These are phyloP conservation scores for Zygosaccharomyces lentus DNA, from an alignment of 805 yeast species.

Conservation along the genomic window DNA sequence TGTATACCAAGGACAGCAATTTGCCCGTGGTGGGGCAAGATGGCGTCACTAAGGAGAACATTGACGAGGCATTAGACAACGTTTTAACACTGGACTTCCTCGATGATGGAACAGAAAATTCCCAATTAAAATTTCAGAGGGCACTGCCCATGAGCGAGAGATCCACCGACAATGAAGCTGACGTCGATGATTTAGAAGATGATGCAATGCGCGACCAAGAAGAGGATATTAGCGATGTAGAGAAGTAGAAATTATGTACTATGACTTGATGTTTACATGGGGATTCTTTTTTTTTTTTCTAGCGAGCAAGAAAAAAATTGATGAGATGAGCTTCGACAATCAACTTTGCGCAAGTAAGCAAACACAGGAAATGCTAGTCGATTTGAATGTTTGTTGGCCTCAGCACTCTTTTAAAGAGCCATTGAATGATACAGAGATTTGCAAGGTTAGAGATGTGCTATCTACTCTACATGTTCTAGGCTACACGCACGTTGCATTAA, in stretches of 20 bases:
- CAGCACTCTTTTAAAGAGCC: conserved; percentile 42
- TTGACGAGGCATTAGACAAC: conserved; percentile 29
- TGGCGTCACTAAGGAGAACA: conserved; percentile 23
- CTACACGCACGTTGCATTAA: conserved; percentile 73
- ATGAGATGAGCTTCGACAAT: conserved; percentile 4
- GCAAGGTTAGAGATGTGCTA: conserved; percentile 45
- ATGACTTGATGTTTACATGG: not conserved
- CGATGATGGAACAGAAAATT: conserved; percentile 30
- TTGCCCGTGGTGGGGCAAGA: conserved; percentile 28
- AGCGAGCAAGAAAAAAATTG: not conserved
- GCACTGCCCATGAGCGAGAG: conserved; percentile 13
- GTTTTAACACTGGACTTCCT: conserved; percentile 29
- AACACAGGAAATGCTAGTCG: conserved; percentile 44
- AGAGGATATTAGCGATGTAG: not conserved
- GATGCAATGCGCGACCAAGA: conserved; percentile 1
- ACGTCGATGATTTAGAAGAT: conserved; percentile 4
- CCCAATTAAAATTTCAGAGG: conserved; percentile 26
- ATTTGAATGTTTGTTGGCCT: conserved; percentile 75
- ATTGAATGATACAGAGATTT: conserved; percentile 42
- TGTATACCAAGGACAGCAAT: conserved; percentile 28
- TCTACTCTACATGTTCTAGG: conserved; percentile 56
- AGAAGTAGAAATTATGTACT: not conserved
- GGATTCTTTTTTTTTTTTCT: not conserved
- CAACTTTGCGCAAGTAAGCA: conserved; percentile 1
- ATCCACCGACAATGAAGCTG: conserved; percentile 2